A percentile compares a stretch with the other conserved stretches of the same genome.
Conservation (phyloP, 192 early-diverging fungal species). For the Umbelopsis vinacea region DNA sequence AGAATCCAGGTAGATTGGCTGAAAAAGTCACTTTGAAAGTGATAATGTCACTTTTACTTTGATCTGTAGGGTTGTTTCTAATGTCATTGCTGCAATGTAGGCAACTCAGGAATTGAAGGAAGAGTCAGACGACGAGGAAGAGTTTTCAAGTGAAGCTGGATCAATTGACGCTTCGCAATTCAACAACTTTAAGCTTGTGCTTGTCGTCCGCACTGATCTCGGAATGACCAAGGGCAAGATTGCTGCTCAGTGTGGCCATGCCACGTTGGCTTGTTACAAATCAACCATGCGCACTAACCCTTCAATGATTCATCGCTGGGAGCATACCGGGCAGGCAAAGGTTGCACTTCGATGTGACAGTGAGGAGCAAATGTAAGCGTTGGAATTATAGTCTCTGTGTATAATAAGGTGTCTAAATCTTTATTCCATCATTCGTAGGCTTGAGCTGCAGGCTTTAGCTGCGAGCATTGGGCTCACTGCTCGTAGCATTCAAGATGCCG, state of each 20-base stretch:
- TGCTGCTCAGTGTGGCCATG: constrained; percentile 95
- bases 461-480: constrained; percentile 63
- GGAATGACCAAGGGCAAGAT: constrained; percentile 96
- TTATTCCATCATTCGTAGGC: constrained; percentile 39
- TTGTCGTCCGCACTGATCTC: constrained; percentile 86
- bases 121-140: constrained; percentile 36
- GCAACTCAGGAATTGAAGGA: background rate
- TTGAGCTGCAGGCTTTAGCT: constrained; percentile 68
- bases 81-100: constrained; percentile 23
- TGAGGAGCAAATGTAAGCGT: constrained; percentile 78
- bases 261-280: constrained; percentile 85
- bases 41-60: background rate
- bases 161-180: background rate
- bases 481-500: constrained; percentile 87
- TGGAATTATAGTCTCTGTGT: background rate
- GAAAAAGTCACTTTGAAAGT: background rate
- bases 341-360: constrained; percentile 77
- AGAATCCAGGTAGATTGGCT: background rate
- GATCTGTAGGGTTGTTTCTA: background rate
- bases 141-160: constrained; percentile 28
- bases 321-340: constrained; percentile 82
- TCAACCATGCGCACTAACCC: constrained; percentile 51
- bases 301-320: constrained; percentile 64
- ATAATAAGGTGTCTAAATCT: too few relatives aligned
- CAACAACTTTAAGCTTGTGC: constrained; percentile 30